A percentile compares a stretch with the other conserved stretches of the same genome.
These are phyloP conservation scores for Recurvomyces mirabilis DNA, from an alignment of 495 filamentous ascomycete species.

Conservation along the genomic window DNA sequence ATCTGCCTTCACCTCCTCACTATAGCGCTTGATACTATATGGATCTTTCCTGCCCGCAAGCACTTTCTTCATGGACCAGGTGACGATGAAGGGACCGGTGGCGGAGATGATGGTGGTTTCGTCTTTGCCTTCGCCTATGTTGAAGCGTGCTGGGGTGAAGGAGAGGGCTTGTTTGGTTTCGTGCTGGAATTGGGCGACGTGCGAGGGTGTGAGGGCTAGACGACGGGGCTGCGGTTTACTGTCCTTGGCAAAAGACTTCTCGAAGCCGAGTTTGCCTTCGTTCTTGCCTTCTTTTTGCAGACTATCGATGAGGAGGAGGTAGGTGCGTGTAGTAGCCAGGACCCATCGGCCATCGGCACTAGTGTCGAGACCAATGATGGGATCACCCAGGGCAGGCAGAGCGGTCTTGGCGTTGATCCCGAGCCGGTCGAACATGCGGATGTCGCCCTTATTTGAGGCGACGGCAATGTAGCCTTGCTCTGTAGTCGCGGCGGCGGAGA, in stretches of 20 bases:
- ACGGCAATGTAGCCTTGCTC: conserved; percentile 95
- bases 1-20: conserved; percentile 93
- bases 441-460: conserved; percentile 93
- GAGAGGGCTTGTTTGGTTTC: conserved; percentile 77
- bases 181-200: conserved; percentile 93
- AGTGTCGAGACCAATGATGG: conserved; percentile 89
- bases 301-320: conserved; percentile 84
- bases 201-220: conserved; percentile 71
- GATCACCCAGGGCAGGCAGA: conserved; percentile 87
- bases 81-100: conserved; percentile 94
- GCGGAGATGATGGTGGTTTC: conserved; percentile 93
- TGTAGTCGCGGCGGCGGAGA: conserved; percentile 86
- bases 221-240: conserved; percentile 87
- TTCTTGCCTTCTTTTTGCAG: conserved; percentile 90
- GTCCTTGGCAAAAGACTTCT: conserved; percentile 85
- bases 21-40: conserved; percentile 92
- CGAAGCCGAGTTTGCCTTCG: conserved; percentile 93
- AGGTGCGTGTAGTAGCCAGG: conserved; percentile 86
- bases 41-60: conserved; percentile 66
- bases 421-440: conserved; percentile 89
- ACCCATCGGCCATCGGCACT: conserved; percentile 93
- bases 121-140: conserved; percentile 65
- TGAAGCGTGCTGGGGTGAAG: conserved; percentile 89
- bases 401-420: conserved; percentile 97
- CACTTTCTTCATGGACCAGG: conserved; percentile 89